Evolutionary conservation across 2,329 filamentous ascomycete genomes (phyloP).

Genomic region (Aspergillus pseudoglaucus): DNA sequence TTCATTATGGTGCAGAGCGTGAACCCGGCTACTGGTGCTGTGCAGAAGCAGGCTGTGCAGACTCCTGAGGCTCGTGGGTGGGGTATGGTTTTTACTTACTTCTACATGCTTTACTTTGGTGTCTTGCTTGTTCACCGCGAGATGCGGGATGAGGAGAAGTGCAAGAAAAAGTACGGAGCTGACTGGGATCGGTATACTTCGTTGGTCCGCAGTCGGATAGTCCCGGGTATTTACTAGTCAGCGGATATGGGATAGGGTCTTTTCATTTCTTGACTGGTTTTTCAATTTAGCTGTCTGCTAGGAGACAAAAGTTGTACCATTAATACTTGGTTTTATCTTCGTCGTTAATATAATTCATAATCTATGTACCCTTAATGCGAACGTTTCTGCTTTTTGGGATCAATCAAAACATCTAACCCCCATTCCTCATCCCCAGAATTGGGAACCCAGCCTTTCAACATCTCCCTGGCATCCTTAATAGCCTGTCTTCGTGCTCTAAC

Average conservation of each 20-base stretch:
- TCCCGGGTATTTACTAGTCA: slow-evolving; percentile 72
- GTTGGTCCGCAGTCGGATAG: slow-evolving; percentile 71
- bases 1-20: slow-evolving; percentile 59
- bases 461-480: slow-evolving; percentile 24
- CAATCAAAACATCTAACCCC: slow-evolving; percentile 27
- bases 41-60: slow-evolving; percentile 66
- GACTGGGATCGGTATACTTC: slow-evolving; percentile 88
- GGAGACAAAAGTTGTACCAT: neutral
- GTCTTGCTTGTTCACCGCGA: slow-evolving; percentile 81
- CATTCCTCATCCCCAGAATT: slow-evolving; percentile 34
- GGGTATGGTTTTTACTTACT: slow-evolving; percentile 86
- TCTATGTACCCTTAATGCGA: neutral
- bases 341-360: neutral
- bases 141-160: slow-evolving; percentile 83
- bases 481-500: slow-evolving; percentile 18
- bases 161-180: slow-evolving; percentile 79
- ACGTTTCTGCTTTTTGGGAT: slow-evolving; percentile 23
- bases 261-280: neutral
- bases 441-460: slow-evolving; percentile 31
- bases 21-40: slow-evolving; percentile 48
- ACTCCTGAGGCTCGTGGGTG: slow-evolving; percentile 67
- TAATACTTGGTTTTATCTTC: neutral
- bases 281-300: neutral
- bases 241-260: neutral
- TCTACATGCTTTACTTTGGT: slow-evolving; percentile 89